Conservation (phyloP, 2,329 filamentous ascomycete species). For the Remersonia thermophila region DNA sequence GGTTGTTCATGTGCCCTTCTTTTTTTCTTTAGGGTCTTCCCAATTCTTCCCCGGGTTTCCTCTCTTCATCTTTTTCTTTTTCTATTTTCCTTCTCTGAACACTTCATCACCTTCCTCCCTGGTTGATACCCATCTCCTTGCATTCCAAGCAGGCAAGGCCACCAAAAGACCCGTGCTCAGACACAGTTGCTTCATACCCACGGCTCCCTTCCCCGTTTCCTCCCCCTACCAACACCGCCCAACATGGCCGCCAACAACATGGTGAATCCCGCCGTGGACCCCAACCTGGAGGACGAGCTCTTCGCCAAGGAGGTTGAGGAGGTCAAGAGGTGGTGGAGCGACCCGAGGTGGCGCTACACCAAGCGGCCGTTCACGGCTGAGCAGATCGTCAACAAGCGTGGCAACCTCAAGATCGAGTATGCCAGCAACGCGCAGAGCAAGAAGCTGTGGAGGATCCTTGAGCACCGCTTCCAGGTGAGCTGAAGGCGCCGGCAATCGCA, state of each 20-base stretch:
- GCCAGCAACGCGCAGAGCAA: slow-evolving; percentile 80
- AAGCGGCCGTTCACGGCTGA: slow-evolving; percentile 89
- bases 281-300: slow-evolving; percentile 47
- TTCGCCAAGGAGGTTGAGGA: slow-evolving; percentile 75
- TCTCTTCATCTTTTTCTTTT: slow-evolving; percentile 11
- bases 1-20: slow-evolving; percentile 11
- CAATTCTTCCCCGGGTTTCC: not conserved
- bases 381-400: slow-evolving; percentile 92
- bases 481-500: too few species aligned
- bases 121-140: slow-evolving; percentile 2
- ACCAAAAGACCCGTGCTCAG: too few species aligned
- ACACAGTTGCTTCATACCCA: not conserved
- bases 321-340: slow-evolving; percentile 89
- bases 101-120: not conserved
- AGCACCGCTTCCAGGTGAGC: slow-evolving; percentile 69
- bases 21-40: slow-evolving; percentile 1
- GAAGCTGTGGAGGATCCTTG: slow-evolving; percentile 88
- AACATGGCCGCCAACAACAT: slow-evolving; percentile 52
- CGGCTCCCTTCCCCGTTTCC: not conserved
- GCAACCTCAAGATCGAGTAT: slow-evolving; percentile 81
- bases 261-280: slow-evolving; percentile 44
- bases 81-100: slow-evolving; percentile 4
- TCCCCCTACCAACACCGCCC: slow-evolving; percentile 12
- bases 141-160: not conserved
- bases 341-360: slow-evolving; percentile 85